A percentile compares a stretch with the other conserved stretches of the same genome.
Evolutionary conservation across 2,329 filamentous ascomycete genomes (phyloP).

Genomic region (Biscogniauxia sp.): DNA sequence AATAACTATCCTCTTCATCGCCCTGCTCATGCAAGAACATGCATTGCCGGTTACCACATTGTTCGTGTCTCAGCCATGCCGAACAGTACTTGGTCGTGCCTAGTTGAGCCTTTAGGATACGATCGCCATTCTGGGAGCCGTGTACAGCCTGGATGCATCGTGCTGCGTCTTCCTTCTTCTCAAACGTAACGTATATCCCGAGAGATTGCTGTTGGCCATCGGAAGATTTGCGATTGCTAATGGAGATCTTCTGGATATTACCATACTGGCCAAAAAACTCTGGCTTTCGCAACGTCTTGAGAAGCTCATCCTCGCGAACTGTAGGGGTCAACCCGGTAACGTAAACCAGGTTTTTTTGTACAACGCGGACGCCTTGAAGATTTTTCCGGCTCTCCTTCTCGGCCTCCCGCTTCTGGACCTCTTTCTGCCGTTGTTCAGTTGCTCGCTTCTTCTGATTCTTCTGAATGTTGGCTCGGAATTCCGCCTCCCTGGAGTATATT

Average conservation of each 20-base stretch:
- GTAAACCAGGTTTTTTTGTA: slow-evolving; percentile 98
- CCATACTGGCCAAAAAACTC: slow-evolving; percentile 99
- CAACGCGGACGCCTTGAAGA: slow-evolving; percentile 88
- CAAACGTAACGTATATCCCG: slow-evolving; percentile 98
- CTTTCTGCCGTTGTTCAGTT: slow-evolving; percentile 80
- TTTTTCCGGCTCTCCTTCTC: slow-evolving; percentile 96
- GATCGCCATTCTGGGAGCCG: slow-evolving; percentile 85
- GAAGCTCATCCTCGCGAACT: slow-evolving; percentile 85
- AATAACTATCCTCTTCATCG: slow-evolving; percentile 97
- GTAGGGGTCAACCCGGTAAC: slow-evolving; percentile 92
- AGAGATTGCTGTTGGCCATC: slow-evolving; percentile 80
- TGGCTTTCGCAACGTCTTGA: slow-evolving; percentile 83
- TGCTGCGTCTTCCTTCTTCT: slow-evolving; percentile 84
- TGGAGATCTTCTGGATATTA: slow-evolving; percentile 97
- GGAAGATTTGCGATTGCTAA: slow-evolving; percentile 86
- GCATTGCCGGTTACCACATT: slow-evolving; percentile 92
- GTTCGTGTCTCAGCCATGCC: slow-evolving; percentile 90
- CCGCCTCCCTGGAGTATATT: slow-evolving; percentile 56
- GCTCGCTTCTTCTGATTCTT: slow-evolving; percentile 94
- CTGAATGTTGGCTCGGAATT: slow-evolving; percentile 73
- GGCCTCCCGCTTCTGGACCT: slow-evolving; percentile 92
- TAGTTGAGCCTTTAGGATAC: slow-evolving; percentile 72
- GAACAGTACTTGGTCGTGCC: slow-evolving; percentile 99
- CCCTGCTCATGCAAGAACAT: slow-evolving; percentile 98
- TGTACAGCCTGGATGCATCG: slow-evolving; percentile 90